Base-by-base conservation (phyloP, 225 moss, liverwort and hornwort species). In the Pleurozium schreberi region DNA sequence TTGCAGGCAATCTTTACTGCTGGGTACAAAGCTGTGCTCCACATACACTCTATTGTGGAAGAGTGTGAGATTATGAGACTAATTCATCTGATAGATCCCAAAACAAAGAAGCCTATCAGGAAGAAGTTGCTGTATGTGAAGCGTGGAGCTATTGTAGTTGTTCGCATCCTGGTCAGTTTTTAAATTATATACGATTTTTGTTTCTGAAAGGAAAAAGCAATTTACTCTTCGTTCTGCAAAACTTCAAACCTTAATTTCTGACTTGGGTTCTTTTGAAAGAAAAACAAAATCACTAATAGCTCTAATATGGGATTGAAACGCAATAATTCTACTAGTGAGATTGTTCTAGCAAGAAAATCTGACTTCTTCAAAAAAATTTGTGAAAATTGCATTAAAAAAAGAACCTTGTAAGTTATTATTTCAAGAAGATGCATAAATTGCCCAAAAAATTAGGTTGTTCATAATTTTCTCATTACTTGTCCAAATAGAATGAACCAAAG, bases 21-120 rank as follows among this genome's bases (percentile, higher is more conserved):
- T 65, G 97, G 97, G 49, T 97, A 97, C 93, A 97, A 96, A 88
- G 97, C 97, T 79, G 93, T 97, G 62, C 95, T 97, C 75, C 97
- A 97, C 87, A 91, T 97, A 64, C 97, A 97, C 81, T 93, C 97
- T 43, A 93, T 97, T 47, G 96, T 97, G 53, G 97, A 97, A 86
- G 97, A 97, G 89, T 97, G 97, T 90, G 97, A 97, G 86, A 97
- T 97, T 70, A 95, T 97, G 89, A 91, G 85, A 81, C 85, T 97
- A 21, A 91, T 97, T 68, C 95, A 97, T 90, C 94, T 93, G 85
- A 97, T 95, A 88, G 97, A 97, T 89, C 95, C 92, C 25, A 97
- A 96, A 92, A 97, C 96, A 59, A 96, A 94, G 93, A 96, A 95
- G 90, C 91, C 95, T 15, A 93, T 95, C 66, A 95, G 92, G 90